phyloP scores from a whole-genome alignment of 805 yeast genomes.

The Phaffomyces thermotolerans region DNA sequence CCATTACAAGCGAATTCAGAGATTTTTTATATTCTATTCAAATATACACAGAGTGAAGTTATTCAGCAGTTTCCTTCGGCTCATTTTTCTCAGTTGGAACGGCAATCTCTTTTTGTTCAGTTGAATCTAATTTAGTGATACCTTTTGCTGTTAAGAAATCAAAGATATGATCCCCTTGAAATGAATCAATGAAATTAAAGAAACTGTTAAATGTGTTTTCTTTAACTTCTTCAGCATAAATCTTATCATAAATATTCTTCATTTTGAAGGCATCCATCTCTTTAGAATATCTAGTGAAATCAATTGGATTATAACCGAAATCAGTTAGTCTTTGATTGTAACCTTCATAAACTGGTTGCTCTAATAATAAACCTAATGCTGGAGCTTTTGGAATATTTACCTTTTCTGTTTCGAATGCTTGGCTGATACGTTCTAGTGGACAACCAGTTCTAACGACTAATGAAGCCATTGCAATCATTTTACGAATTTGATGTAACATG shows the following conservation, averaged over 20 bases:
- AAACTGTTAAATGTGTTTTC: conserved; percentile 89
- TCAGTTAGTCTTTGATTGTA: conserved; percentile 65
- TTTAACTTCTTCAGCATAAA: conserved; percentile 80
- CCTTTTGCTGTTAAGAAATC: conserved; percentile 38
- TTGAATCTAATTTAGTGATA: conserved; percentile 21
- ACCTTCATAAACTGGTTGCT: conserved; percentile 85
- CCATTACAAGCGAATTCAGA: no score
- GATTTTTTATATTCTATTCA: background rate
- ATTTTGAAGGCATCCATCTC: conserved; percentile 83
- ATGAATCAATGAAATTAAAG: conserved; percentile 83
- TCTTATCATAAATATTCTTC: conserved; percentile 85
- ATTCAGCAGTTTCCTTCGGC: background rate
- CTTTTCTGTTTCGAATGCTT: conserved; percentile 67
- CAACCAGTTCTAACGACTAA: conserved; percentile 80
- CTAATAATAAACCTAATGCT: conserved; percentile 83
- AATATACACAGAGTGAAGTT: background rate
- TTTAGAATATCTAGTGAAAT: conserved; percentile 54
- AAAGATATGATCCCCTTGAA: conserved; percentile 47
- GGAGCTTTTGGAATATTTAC: conserved; percentile 97
- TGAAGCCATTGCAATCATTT: conserved; percentile 95
- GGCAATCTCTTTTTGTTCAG: conserved; percentile 15
- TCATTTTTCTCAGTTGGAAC: conserved; percentile 18
- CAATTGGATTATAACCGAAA: conserved; percentile 71
- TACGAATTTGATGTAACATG: conserved; percentile 96
- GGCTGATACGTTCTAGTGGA: conserved; percentile 65